Percentiles rank a stretch among this genome's conserved stretches.
Evolutionary conservation across 2,329 filamentous ascomycete species (phyloP).

Genomic region (Aureobasidium sp.): DNA sequence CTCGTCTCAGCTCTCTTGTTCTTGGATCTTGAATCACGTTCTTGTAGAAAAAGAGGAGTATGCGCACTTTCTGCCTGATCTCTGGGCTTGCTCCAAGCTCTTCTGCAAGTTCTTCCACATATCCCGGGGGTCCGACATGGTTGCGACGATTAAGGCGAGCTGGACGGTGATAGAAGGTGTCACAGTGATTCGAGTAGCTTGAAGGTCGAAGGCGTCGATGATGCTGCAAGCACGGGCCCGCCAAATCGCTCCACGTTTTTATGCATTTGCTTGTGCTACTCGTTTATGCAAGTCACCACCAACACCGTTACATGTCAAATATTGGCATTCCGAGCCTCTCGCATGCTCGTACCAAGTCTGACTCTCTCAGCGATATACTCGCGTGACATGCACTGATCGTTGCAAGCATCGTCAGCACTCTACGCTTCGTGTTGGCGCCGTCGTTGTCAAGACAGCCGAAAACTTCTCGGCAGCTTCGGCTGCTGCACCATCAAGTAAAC

Average conservation of each 20-base stretch:
- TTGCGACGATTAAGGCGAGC: conserved; percentile 15
- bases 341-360: neutral
- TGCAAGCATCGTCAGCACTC: neutral
- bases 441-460: conserved; percentile 7
- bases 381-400: neutral
- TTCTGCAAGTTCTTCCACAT: conserved; percentile 59
- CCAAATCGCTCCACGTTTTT: neutral
- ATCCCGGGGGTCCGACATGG: conserved; percentile 52
- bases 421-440: neutral
- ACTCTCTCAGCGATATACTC: neutral
- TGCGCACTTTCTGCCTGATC: conserved; percentile 40
- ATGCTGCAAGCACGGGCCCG: neutral
- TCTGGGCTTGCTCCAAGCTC: conserved; percentile 44
- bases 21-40: conserved; percentile 17
- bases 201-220: conserved; percentile 9
- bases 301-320: conserved; percentile 1
- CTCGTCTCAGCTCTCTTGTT: conserved; percentile 7
- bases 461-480: conserved; percentile 1
- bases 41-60: neutral
- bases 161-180: conserved; percentile 5
- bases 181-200: neutral
- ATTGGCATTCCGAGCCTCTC: neutral
- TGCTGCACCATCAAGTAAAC: conserved; percentile 2
- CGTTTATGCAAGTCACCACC: neutral
- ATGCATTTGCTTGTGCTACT: neutral